These are phyloP conservation scores for Apiospora saccharicola DNA, from an alignment of 2,329 filamentous ascomycete genomes.

Conservation along the genomic window DNA sequence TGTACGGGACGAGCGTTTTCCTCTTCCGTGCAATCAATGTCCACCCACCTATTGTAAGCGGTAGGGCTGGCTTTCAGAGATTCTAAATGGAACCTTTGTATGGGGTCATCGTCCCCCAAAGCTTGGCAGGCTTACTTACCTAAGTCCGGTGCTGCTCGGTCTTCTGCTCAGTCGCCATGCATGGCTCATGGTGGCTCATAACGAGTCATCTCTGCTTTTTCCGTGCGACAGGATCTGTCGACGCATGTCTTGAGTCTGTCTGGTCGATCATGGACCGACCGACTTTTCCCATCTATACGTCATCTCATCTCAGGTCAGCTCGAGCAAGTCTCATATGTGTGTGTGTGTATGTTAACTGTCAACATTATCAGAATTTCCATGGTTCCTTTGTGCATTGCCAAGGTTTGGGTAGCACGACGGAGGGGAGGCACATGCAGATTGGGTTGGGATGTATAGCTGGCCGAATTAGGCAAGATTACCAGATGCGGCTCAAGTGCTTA, in stretches of 20 bases:
- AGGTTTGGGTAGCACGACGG: neutral
- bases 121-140: slow-evolving; percentile 1
- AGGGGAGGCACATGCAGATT: slow-evolving; percentile 10
- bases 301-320: neutral
- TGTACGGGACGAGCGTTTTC: slow-evolving; percentile 1
- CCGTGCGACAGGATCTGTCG: neutral
- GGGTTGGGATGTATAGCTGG: neutral
- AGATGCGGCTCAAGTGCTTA: slow-evolving; percentile 7
- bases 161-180: neutral
- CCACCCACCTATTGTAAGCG: neutral
- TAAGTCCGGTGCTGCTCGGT: neutral
- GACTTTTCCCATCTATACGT: neutral
- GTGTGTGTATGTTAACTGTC: neutral
- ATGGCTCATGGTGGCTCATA: slow-evolving; percentile 13
- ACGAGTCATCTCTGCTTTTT: neutral
- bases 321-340: neutral
- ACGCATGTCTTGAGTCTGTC: neutral
- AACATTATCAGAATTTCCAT: neutral
- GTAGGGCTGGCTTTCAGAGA: neutral
- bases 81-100: neutral
- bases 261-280: slow-evolving; percentile 3
- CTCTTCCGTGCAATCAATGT: neutral
- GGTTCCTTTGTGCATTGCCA: neutral
- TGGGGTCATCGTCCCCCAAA: neutral
- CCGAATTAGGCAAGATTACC: slow-evolving; percentile 6